Evolutionary conservation across 2,329 filamentous ascomycete genomes (phyloP), one percentile per base, ranked within the genome.

Genomic region (Chrysoporthe cubensis): DNA sequence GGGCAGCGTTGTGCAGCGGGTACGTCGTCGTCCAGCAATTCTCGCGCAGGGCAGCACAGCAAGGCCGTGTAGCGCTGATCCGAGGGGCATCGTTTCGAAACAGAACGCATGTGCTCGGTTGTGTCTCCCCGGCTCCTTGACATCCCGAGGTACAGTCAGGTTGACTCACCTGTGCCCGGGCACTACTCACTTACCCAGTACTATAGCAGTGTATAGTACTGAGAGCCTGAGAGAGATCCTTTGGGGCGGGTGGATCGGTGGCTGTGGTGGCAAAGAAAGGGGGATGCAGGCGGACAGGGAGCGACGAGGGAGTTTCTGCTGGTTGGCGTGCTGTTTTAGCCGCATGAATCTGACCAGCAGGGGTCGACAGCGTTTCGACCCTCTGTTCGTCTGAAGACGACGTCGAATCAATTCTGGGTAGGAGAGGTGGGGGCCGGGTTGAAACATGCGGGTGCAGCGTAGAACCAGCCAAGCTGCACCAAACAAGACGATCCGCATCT

Each of bases 361-460:
- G 26, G 21, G 52, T 46, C 40, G 44, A 40, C 16, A 50, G 52
- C 40, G 52, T 48, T 58, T 58, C 52, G 42, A 58, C 46, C 26
- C 26, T 16, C 18, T n/a, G 54, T 59, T 48, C 62, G 21, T 59
- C 54, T 58, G 54, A 65, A 52, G 62, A 59, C 9, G 62, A 14
- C 26, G 56, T 65, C 62, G 62, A 65, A 65, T 65, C 52, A 59
- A 26, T 48, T 37, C 26, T 37, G 21, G 42, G 37, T 56, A 34
- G 62, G 37, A 34, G 43, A 34, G 21, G 43, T 42, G 4, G 59
- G 43, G 21, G 59, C 42, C 5, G 14, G 37, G n/a, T 56, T 64
- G 62, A 64, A 64, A 64, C 62, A 57, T 56, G 62, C 62, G 52
- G 62, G 37, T 44, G 48, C 48, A 44, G n/a, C 3, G n/a, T 9